Evolutionary conservation across 306 rosid genomes (phyloP), one percentile per base, ranked within the genome.

Genomic region (Cicer arietinum): DNA sequence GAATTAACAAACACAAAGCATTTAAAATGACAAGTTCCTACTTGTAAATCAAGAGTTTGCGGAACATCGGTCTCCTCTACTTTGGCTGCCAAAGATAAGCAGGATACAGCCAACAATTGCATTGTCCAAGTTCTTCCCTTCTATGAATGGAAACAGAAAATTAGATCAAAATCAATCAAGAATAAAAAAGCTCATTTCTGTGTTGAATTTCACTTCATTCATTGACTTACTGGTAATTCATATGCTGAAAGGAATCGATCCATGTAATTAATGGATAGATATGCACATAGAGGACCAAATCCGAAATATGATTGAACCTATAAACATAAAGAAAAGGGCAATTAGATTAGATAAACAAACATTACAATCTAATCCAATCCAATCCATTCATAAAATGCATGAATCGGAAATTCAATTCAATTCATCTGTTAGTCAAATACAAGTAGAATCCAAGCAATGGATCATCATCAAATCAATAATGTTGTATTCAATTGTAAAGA

Each of bases 61-160:
- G 99, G 99, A 65, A 90, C 91, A 43, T 86, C 85, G 56, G 91
- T 89, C 87, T 92, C 99, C 39, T 95, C 99, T 74, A 90, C 43
- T 85, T 95, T 95, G 72, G 98, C 97, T 6, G 98, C 98, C 25
- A 95, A 86, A 40, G 98, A 90, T 78, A 95, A 60, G 61, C 99
- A 92, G 1, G 98, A 91, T 81, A 92, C 96, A 9, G 97, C 96
- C 87, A 92, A 53, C 85, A 95, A 82, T 79, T 92, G 98, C 93
- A 90, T 86, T 65, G 99, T 86, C 99, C 99, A 95, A 84, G 89
- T 86, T 77, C 86, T 89, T 47, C 89, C 87, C 80, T 89, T 86
- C 96, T 92, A 84, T 39, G 12, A 71, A 45, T 44, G 56, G 58
- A 67, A 80, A 71, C 8, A 16, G 40, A 46, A 18, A 17, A 59